Conservation (phyloP, 495 filamentous ascomycete genomes). For the Tuber umbilicatum region DNA sequence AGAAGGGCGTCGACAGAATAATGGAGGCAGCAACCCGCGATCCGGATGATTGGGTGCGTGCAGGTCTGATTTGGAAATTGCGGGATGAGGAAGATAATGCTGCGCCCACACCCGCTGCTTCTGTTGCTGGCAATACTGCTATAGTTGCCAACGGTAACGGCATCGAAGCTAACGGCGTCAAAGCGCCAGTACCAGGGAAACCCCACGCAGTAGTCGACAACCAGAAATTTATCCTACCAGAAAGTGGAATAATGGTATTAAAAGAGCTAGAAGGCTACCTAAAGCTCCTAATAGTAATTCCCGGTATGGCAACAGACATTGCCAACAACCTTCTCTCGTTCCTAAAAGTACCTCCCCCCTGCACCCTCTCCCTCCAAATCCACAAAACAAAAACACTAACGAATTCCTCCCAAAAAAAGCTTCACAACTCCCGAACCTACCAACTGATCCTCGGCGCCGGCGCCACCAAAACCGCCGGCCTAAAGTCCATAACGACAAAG, state of each 20-base stretch:
- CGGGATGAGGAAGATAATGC: constrained; percentile 42
- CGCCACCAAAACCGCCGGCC: constrained; percentile 78
- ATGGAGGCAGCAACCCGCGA: constrained; percentile 75
- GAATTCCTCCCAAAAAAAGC: constrained; percentile 58
- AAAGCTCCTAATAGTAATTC: constrained; percentile 73
- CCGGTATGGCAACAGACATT: constrained; percentile 79
- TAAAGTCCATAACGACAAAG: constrained; percentile 94
- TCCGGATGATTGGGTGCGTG: constrained; percentile 63
- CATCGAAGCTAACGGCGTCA: constrained; percentile 29
- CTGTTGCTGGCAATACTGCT: neutral
- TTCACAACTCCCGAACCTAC: constrained; percentile 89
- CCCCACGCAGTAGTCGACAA: constrained; percentile 69
- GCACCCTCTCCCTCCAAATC: neutral
- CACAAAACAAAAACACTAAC: neutral
- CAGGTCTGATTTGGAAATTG: constrained; percentile 64
- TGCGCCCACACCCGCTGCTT: neutral
- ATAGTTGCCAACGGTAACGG: constrained; percentile 21
- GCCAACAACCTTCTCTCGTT: constrained; percentile 59
- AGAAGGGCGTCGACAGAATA: constrained; percentile 58
- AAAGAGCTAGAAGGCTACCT: constrained; percentile 74
- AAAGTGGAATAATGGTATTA: constrained; percentile 72
- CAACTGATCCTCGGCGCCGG: constrained; percentile 94
- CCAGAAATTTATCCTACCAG: constrained; percentile 76
- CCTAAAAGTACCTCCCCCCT: constrained; percentile 18
- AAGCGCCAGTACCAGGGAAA: constrained; percentile 26